Conservation (phyloP, 225 moss, liverwort and hornwort species). For the Bryum argenteum region DNA sequence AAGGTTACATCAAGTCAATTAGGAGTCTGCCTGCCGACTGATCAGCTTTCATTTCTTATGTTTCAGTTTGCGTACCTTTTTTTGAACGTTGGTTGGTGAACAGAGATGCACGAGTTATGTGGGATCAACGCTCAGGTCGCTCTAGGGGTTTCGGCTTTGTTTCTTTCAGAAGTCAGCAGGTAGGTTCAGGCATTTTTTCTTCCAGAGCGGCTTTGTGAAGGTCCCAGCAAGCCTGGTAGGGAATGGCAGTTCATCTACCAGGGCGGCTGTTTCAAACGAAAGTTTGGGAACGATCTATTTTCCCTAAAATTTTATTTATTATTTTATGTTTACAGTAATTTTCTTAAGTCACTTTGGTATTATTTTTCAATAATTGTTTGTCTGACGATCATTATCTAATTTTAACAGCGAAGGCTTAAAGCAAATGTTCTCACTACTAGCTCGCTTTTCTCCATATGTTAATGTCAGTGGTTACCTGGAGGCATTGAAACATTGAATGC, state of each 20-base stretch:
- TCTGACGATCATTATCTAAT: slow-evolving; percentile 27
- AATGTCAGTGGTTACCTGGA: slow-evolving; percentile 10
- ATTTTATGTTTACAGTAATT: slow-evolving; percentile 31
- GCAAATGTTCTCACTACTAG: slow-evolving; percentile 6
- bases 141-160: slow-evolving; percentile 99
- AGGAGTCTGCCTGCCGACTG: slow-evolving; percentile 29
- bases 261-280: slow-evolving; percentile 28
- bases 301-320: not conserved
- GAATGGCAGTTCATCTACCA: slow-evolving; percentile 30
- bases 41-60: slow-evolving; percentile 38
- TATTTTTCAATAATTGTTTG: slow-evolving; percentile 12
- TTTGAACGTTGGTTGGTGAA: slow-evolving; percentile 66
- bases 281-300: slow-evolving; percentile 34
- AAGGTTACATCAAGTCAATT: slow-evolving; percentile 17
- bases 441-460: slow-evolving; percentile 14
- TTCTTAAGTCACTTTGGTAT: slow-evolving; percentile 29
- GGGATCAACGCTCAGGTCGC: slow-evolving; percentile 99
- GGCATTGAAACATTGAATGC: slow-evolving; percentile 21
- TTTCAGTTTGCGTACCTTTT: slow-evolving; percentile 41
- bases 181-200: slow-evolving; percentile 60
- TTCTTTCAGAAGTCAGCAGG: slow-evolving; percentile 99
- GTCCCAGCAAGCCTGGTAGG: slow-evolving; percentile 37
- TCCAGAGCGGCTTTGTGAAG: slow-evolving; percentile 44
- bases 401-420: slow-evolving; percentile 28
- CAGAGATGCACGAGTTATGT: slow-evolving; percentile 97